Base-by-base conservation (phyloP, 2,329 filamentous ascomycete species). In the Epichloe baconii region DNA sequence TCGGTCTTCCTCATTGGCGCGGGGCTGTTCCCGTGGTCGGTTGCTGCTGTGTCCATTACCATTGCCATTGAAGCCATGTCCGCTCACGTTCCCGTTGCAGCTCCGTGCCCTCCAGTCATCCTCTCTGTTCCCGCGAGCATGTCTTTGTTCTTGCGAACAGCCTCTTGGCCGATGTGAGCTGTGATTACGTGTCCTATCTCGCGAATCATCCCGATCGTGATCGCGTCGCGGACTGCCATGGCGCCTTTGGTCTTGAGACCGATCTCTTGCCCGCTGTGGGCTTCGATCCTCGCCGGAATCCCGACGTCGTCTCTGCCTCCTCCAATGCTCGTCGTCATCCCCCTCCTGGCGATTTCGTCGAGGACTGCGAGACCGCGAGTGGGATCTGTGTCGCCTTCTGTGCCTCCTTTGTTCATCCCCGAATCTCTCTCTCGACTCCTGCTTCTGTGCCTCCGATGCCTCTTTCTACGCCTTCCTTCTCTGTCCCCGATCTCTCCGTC, bases 361-460 rank as follows among this genome's bases (percentile, higher is more conserved):
- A 2, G 71, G 72, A 50, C 72, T 76, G 46, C 65, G 62, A 12
- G 72, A 75, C 35, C 68, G 66, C 1, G 74, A 76, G 49, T 69
- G 58, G 2, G 71, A 79, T 40, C 73, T 70, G 53, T 69, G 70
- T 21, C 67, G 65, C 53, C 68, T 65, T 26, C 73, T 67, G 12
- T 65, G 47, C 36, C 36, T 31, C 40, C 44, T 26, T 23, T 43
- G 15, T 35, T 47, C 44, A 17, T 44, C 49, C 7, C 48, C 10
- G 44, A 45, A 14, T 43, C 42, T 44, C 52, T 37, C 12, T 54
- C 53, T 44, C 51, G 36, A 47, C 53, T 56, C 26, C 53, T 44
- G 35, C 53, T 54, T 23, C 53, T 38, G 31, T 54, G 53, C 41
- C 50, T 37, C 3, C 38, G 17, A 34, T 54, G 50, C 21, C 34